A percentile compares a stretch with the other conserved stretches of the same genome.
These are phyloP conservation scores for Melanomma pulvis-pyrius DNA, from an alignment of 495 filamentous ascomycete genomes.

Conservation along the genomic window DNA sequence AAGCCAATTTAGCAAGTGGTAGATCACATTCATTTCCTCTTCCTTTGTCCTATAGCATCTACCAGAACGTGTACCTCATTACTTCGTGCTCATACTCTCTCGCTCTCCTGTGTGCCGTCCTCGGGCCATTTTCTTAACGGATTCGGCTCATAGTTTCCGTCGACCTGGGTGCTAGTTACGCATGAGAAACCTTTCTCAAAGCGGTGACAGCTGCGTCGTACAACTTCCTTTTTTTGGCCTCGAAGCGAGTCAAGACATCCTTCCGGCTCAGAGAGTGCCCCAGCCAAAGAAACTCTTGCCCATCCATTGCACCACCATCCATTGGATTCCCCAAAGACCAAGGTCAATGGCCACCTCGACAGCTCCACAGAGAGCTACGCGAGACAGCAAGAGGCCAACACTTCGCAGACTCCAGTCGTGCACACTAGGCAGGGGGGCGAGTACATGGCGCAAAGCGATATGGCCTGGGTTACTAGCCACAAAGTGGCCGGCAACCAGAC, in stretches of 20 bases:
- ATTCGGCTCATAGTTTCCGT: neutral
- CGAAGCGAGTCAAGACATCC: neutral
- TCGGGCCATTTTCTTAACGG: neutral
- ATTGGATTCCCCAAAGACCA: slow-evolving; percentile 31
- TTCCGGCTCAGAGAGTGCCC: slow-evolving; percentile 21
- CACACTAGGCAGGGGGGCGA: neutral
- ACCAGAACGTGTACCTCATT: neutral
- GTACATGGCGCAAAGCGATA: slow-evolving; percentile 1
- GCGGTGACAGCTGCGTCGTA: slow-evolving; percentile 4
- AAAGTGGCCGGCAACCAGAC: slow-evolving; percentile 25
- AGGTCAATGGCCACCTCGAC: slow-evolving; percentile 28
- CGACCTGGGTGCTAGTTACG: neutral
- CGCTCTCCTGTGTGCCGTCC: neutral
- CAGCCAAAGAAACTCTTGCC: slow-evolving; percentile 30
- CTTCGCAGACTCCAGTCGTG: neutral
- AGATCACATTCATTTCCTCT: neutral
- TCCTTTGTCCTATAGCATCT: too few relatives aligned
- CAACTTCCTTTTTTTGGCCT: neutral
- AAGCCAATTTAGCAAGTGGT: neutral
- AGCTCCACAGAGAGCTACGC: slow-evolving; percentile 25
- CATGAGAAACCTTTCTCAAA: slow-evolving; percentile 18
- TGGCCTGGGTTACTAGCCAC: neutral
- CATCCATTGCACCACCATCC: slow-evolving; percentile 15
- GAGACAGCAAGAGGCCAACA: slow-evolving; percentile 16
- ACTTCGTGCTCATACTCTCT: neutral